A percentile compares a stretch with the other conserved stretches of the same genome.
Conservation (phyloP, 495 filamentous ascomycete species). For the Annulohypoxylon maeteangense region DNA sequence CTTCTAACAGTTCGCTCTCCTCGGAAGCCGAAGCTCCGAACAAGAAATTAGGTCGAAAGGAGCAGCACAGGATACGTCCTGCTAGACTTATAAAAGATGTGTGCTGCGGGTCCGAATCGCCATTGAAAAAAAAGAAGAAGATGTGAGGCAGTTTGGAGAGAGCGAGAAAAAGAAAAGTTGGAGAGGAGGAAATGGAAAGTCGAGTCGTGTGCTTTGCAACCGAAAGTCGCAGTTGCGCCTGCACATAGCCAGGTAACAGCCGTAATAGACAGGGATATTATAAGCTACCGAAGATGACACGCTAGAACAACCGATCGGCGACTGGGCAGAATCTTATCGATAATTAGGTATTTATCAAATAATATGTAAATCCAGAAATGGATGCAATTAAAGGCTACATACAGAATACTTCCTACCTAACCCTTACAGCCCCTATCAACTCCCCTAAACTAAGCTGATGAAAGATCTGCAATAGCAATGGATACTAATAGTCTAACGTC, state of each 20-base stretch:
- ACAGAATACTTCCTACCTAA: neutral
- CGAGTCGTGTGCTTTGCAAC: constrained; percentile 39
- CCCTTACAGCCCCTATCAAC: neutral
- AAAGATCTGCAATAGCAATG: neutral
- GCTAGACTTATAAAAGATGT: constrained; percentile 25
- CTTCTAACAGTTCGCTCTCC: neutral
- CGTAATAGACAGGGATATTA: constrained; percentile 9
- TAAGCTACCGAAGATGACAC: constrained; percentile 35
- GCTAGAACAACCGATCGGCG: constrained; percentile 20
- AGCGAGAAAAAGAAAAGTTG: constrained; percentile 2
- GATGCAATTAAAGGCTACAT: neutral
- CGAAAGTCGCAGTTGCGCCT: constrained; percentile 23
- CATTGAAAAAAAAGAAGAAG: constrained; percentile 28
- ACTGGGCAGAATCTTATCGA: constrained; percentile 26
- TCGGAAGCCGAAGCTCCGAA: neutral
- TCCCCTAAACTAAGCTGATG: neutral
- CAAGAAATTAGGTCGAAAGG: neutral
- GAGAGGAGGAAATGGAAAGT: constrained; percentile 3
- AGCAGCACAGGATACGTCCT: constrained; percentile 26
- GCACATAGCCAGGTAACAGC: constrained; percentile 5
- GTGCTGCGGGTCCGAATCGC: constrained; percentile 22
- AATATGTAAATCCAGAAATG: constrained; percentile 7
- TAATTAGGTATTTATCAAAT: constrained; percentile 14
- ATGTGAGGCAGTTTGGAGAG: neutral
- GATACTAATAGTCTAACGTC: no score